A percentile compares a stretch with the other conserved stretches of the same genome.
Evolutionary conservation across 768 basidiomycete genomes (phyloP).

Genomic region (Mycena haematopus): DNA sequence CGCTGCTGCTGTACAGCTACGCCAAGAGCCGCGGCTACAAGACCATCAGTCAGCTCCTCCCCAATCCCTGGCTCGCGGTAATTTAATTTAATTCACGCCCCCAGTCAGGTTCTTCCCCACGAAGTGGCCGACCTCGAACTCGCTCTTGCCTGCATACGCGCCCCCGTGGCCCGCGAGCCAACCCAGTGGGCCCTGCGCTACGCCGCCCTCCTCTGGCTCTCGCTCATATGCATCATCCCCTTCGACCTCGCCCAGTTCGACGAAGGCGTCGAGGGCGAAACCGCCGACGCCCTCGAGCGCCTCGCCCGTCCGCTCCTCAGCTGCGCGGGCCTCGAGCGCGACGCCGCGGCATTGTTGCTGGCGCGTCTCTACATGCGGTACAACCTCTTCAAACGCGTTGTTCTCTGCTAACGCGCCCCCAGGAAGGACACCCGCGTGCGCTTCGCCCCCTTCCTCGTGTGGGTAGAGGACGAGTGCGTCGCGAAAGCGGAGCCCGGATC

Average conservation of each 20-base stretch:
- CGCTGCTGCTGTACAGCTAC: conserved; percentile 75
- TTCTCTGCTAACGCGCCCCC: background rate
- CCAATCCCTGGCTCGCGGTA: background rate
- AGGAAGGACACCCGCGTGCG: conserved; percentile 62
- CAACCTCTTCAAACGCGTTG: conserved; percentile 26
- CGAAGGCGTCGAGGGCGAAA: conserved; percentile 60
- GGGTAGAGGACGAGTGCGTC: conserved; percentile 46
- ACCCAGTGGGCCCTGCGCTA: conserved; percentile 85
- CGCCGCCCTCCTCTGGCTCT: conserved; percentile 89
- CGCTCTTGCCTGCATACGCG: conserved; percentile 72
- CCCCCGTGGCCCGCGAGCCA: conserved; percentile 47
- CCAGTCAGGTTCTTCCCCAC: conserved; percentile 95
- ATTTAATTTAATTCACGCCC: conserved; percentile 24
- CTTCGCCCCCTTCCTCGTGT: conserved; percentile 60
- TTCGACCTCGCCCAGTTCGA: conserved; percentile 91
- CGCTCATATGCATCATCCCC: conserved; percentile 91
- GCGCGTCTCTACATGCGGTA: conserved; percentile 84
- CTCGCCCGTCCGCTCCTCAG: conserved; percentile 63
- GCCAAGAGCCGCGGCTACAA: conserved; percentile 92
- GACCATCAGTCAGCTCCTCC: conserved; percentile 74
- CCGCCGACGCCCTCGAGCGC: conserved; percentile 61
- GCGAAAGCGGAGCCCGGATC: conserved; percentile 38
- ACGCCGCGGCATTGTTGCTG: conserved; percentile 81
- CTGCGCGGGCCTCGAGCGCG: conserved; percentile 83
- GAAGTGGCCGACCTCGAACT: conserved; percentile 83